A percentile compares a stretch with the other conserved stretches of the same genome.
These are phyloP conservation scores for Senna tora DNA, from an alignment of 306 rosid species.

Conservation along the genomic window DNA sequence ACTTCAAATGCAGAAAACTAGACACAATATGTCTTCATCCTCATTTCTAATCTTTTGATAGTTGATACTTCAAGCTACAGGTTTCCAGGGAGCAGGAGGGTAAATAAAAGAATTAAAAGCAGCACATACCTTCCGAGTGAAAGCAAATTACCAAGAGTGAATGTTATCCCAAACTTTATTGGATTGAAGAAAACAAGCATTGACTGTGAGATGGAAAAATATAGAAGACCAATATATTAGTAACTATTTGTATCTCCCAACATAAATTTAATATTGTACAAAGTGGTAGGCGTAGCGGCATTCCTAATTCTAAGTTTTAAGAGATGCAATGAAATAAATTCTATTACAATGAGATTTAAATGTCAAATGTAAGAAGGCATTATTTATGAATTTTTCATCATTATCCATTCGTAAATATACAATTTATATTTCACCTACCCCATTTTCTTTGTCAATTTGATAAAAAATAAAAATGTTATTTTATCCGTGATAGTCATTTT, in stretches of 20 bases:
- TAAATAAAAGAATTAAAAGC: slow-evolving; percentile 3
- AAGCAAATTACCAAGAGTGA: slow-evolving; percentile 94
- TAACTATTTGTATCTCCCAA: slow-evolving; percentile 32
- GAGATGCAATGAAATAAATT: slow-evolving; percentile 30
- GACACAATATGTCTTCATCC: not conserved
- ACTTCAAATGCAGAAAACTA: not conserved
- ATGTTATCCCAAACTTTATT: slow-evolving; percentile 84
- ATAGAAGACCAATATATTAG: slow-evolving; percentile 38
- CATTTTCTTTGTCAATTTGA: slow-evolving; percentile 11
- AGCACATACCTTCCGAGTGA: slow-evolving; percentile 63
- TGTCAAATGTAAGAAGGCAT: slow-evolving; percentile 22
- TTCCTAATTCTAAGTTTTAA: slow-evolving; percentile 18
- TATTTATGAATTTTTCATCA: slow-evolving; percentile 16
- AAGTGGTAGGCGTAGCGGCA: slow-evolving; percentile 18
- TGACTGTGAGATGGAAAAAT: slow-evolving; percentile 64
- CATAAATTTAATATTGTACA: slow-evolving; percentile 23
- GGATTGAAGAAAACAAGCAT: slow-evolving; percentile 93
- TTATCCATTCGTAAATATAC: slow-evolving; percentile 3
- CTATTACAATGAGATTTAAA: slow-evolving; percentile 24
- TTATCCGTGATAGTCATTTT: not conserved
- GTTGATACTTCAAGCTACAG: not conserved
- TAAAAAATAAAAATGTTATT: not conserved
- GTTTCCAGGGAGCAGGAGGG: not conserved
- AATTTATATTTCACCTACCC: slow-evolving; percentile 9
- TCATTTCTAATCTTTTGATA: not conserved